Conservation (phyloP, 169 alveolate genomes). For the Plasmodium billcollinsi region DNA sequence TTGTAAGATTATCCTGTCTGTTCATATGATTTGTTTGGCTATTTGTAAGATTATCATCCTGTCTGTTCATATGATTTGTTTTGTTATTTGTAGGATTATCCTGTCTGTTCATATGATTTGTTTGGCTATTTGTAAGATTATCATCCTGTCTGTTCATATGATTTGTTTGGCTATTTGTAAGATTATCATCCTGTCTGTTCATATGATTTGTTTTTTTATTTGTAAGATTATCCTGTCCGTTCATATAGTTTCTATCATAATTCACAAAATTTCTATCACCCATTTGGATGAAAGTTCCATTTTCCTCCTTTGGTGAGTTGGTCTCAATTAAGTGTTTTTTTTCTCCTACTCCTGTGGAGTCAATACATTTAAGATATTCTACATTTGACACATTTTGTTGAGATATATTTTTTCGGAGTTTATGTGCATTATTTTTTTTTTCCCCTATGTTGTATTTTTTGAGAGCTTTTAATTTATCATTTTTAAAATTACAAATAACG, state of each 20-base stretch:
- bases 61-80: too few species aligned
- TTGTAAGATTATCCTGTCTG: not conserved
- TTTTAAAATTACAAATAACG: constrained; percentile 37
- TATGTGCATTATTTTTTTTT: not conserved
- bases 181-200: too few species aligned
- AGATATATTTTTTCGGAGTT: not conserved
- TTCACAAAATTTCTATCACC: not conserved
- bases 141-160: too few species aligned
- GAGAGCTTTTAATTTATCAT: constrained; percentile 16
- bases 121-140: too few species aligned
- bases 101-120: too few species aligned
- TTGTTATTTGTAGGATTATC: too few species aligned
- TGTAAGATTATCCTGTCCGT: too few species aligned
- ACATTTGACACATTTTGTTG: not conserved
- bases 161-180: not conserved
- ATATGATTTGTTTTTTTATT: too few species aligned
- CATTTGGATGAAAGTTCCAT: not conserved
- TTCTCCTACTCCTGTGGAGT: not conserved
- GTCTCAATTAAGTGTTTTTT: not conserved
- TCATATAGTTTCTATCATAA: too few species aligned
- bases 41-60: not conserved
- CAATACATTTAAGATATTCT: too few species aligned
- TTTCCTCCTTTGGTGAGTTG: not conserved
- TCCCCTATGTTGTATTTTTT: constrained; percentile 4
- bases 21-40: not conserved